Evolutionary conservation across 768 basidiomycete species (phyloP), one percentile per base, ranked within the genome.

Genomic region (Melanogaster broomeanus): DNA sequence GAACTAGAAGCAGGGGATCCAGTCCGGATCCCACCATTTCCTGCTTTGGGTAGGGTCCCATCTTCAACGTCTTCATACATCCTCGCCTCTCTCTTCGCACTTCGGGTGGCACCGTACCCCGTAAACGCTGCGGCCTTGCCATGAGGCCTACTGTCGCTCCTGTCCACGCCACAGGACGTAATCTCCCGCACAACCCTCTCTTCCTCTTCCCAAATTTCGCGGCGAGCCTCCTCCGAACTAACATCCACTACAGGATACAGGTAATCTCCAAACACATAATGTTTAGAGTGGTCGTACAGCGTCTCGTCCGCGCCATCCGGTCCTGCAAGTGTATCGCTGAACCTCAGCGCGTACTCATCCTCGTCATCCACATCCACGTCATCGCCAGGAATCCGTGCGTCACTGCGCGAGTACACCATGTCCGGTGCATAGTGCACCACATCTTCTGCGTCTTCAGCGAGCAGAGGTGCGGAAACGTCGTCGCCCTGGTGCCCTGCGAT

Each of bases 181-280:
- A 68, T 57, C 25, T 70, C 66, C 19, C 57, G 59, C 42, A 66
- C 68, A 15, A 68, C 53, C 31, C 67, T 49, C 37, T 53, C 64
- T n/a, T 68, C 68, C 35, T 60, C 61, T 2, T 58, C 66, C 67
- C 66, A 66, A 52, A 70, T 66, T 4, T 49, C 64, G 9, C 37
- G 45, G 16, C 64, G 68, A 7, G 66, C 67, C 21, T 66, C 71
- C 47, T 76, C 71, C 22, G 86, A 83, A 70, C 89, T 93, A 42
- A 91, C 88, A 61, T 96, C 94, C 53, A 94, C 85, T 49, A 82
- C 84, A 1, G 93, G 94, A 64, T 95, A 96, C 61, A 90, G 82
- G 65, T 93, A 93, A 70, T 95, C 90, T 5, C 93, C 93, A 59
- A 93, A 98, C 22, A 95, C 76, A 53, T 92, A 89, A 57, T 81